Conservation (phyloP, 257 asterid species). For the Penstemon davidsonii region DNA sequence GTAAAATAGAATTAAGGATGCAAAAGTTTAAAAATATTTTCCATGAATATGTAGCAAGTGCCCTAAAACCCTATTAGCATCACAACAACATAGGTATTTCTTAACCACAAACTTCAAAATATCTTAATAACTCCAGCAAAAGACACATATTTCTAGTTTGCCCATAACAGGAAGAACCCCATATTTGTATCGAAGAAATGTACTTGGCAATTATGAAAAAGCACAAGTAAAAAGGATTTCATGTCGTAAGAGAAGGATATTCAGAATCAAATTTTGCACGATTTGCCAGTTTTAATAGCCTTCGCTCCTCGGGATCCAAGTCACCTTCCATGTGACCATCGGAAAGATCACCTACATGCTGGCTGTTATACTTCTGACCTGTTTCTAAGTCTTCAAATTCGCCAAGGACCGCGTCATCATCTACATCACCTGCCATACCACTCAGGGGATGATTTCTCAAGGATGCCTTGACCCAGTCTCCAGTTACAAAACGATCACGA, state of each 20-base stretch:
- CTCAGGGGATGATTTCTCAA: slow-evolving; percentile 51
- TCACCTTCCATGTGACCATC: slow-evolving; percentile 43
- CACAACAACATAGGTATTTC: slow-evolving; percentile 4
- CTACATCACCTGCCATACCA: slow-evolving; percentile 40
- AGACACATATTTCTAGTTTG: not conserved
- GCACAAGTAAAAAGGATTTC: slow-evolving; percentile 4
- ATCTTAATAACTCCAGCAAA: slow-evolving; percentile 12
- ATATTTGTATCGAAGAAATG: slow-evolving; percentile 16
- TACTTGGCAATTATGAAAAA: not conserved
- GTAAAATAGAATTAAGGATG: slow-evolving; percentile 63
- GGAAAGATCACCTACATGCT: slow-evolving; percentile 31
- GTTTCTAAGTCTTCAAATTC: slow-evolving; percentile 97
- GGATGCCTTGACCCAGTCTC: slow-evolving; percentile 86
- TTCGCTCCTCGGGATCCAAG: slow-evolving; percentile 64
- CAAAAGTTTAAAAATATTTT: slow-evolving; percentile 30
- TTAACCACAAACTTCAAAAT: slow-evolving; percentile 16
- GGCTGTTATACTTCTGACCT: slow-evolving; percentile 64
- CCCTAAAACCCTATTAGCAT: not conserved
- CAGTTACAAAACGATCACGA: slow-evolving; percentile 89
- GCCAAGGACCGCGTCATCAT: slow-evolving; percentile 58
- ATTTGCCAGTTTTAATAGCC: slow-evolving; percentile 81
- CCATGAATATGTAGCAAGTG: slow-evolving; percentile 16
- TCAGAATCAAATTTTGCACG: slow-evolving; percentile 91
- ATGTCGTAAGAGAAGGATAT: slow-evolving; percentile 59
- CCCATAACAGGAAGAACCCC: slow-evolving; percentile 1